phyloP scores from a whole-genome alignment of 768 basidiomycete species.

The Serendipita sp. region DNA sequence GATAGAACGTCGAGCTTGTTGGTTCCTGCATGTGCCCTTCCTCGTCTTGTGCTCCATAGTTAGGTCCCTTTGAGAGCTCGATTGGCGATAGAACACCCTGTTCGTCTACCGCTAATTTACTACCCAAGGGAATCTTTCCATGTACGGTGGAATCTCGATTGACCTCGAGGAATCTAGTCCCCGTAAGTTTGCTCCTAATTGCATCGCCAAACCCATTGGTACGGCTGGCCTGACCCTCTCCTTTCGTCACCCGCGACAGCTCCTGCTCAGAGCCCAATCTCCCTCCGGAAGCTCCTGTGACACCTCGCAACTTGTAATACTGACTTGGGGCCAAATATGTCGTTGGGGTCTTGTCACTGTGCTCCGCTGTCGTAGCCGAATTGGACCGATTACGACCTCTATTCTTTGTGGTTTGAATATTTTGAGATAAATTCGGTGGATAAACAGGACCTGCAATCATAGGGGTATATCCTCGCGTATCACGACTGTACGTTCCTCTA shows the following conservation, averaged over 20 bases:
- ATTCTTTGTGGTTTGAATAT: not conserved
- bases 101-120: slow-evolving; percentile 37
- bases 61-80: slow-evolving; percentile 12
- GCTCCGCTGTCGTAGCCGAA: not conserved
- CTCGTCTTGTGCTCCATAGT: not conserved
- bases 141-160: slow-evolving; percentile 42
- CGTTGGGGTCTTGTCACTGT: slow-evolving; percentile 45
- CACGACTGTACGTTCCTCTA: slow-evolving; percentile 10
- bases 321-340: slow-evolving; percentile 68
- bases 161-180: slow-evolving; percentile 59
- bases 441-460: not conserved
- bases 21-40: not conserved
- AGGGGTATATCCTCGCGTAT: not conserved
- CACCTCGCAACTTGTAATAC: slow-evolving; percentile 56
- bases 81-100: slow-evolving; percentile 33
- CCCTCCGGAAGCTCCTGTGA: slow-evolving; percentile 42
- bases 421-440: not conserved
- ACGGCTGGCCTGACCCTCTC: slow-evolving; percentile 32
- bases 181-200: slow-evolving; percentile 44
- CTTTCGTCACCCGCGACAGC: slow-evolving; percentile 14
- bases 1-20: not conserved
- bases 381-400: slow-evolving; percentile 4
- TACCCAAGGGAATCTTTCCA: slow-evolving; percentile 46
- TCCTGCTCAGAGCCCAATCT: slow-evolving; percentile 28
- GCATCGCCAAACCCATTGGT: slow-evolving; percentile 22